phyloP scores from a whole-genome alignment of 371 early-diverging fungal species.

The Dinochytrium kinnereticum region DNA sequence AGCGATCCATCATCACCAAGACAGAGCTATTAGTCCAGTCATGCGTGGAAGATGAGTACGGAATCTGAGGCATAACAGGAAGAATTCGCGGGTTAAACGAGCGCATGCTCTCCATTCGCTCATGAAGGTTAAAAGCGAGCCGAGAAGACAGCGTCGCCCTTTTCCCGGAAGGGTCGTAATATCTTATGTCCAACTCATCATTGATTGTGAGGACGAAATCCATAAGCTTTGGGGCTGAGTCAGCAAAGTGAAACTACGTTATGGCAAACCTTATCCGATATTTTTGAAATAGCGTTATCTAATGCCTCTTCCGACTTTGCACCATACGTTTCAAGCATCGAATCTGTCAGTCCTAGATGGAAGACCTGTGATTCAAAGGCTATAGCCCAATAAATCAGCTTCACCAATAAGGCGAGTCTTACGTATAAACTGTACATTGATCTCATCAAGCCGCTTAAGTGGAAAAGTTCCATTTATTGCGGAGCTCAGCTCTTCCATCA shows the following conservation, averaged over 20 bases:
- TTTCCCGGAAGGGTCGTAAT: conserved; percentile 63
- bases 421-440: conserved; percentile 9
- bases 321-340: background rate
- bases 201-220: conserved; percentile 49
- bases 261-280: background rate
- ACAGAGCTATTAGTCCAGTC: conserved; percentile 43
- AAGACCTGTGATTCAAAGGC: conserved; percentile 5
- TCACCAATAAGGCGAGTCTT: background rate
- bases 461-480: background rate
- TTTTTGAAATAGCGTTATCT: background rate
- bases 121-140: conserved; percentile 56
- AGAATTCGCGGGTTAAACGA: conserved; percentile 65
- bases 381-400: background rate
- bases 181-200: conserved; percentile 82
- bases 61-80: conserved; percentile 66
- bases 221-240: background rate
- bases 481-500: background rate
- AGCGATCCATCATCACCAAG: conserved; percentile 87
- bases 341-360: background rate
- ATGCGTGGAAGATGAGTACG: background rate
- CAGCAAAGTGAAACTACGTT: background rate
- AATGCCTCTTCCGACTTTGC: conserved; percentile 1
- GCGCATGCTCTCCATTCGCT: conserved; percentile 66
- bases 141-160: conserved; percentile 26
- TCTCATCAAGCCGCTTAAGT: conserved; percentile 2